phyloP scores from a whole-genome alignment of 2,329 filamentous ascomycete genomes.

The Alternaria brassicae region DNA sequence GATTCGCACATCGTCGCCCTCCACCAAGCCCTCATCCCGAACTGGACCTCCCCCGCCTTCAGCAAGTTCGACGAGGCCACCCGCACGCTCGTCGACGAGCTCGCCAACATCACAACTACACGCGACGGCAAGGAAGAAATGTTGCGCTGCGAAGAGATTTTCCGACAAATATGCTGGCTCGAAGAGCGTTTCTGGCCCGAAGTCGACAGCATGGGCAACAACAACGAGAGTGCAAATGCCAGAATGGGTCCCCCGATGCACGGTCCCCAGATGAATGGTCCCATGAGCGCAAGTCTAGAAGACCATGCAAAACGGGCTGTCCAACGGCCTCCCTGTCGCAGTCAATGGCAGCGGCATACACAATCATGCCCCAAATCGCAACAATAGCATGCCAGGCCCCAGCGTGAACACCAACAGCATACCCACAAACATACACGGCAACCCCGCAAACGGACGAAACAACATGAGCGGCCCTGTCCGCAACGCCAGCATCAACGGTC shows the following conservation, averaged over 20 bases:
- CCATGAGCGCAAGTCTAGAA: conserved; percentile 32
- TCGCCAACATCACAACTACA: conserved; percentile 56
- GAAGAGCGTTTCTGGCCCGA: conserved; percentile 59
- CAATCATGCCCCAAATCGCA: conserved; percentile 5
- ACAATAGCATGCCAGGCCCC: conserved; percentile 11
- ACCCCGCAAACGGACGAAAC: conserved; percentile 5
- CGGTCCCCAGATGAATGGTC: conserved; percentile 17
- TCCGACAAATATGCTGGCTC: conserved; percentile 57
- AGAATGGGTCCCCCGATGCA: conserved; percentile 27
- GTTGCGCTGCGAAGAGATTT: conserved; percentile 56
- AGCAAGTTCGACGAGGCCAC: conserved; percentile 59
- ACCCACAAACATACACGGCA: conserved; percentile 12
- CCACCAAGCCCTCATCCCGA: conserved; percentile 59
- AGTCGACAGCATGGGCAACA: conserved; percentile 59
- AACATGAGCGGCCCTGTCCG: conserved; percentile 17
- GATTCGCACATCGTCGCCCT: conserved; percentile 58
- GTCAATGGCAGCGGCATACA: conserved; percentile 21
- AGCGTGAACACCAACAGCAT: conserved; percentile 15
- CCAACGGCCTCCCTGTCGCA: conserved; percentile 1
- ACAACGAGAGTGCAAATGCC: conserved; percentile 45
- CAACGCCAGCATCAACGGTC: conserved; percentile 21
- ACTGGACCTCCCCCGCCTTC: conserved; percentile 60
- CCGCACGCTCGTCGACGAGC: conserved; percentile 57
- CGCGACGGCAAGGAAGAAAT: conserved; percentile 59
- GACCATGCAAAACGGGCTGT: conserved; percentile 28